Evolutionary conservation across 2,329 filamentous ascomycete genomes (phyloP).

Genomic region (Apiospora pterosperma): DNA sequence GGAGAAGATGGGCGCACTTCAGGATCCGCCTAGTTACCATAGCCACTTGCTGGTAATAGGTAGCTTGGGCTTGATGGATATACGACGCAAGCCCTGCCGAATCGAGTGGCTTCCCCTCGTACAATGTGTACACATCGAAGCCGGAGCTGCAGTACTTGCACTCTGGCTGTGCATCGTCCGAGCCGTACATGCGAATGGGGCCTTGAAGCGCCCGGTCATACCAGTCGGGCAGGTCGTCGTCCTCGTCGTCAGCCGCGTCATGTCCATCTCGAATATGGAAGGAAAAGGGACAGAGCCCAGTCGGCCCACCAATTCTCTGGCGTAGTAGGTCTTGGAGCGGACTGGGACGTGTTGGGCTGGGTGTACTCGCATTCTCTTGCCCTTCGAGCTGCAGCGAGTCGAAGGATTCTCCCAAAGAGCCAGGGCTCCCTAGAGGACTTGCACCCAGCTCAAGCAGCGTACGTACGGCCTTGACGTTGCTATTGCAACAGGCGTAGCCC

Average conservation of each 20-base stretch:
- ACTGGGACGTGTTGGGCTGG: conserved; percentile 6
- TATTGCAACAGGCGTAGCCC: conserved; percentile 12
- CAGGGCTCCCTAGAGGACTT: conserved; percentile 4
- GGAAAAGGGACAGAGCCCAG: not conserved
- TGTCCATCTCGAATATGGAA: not conserved
- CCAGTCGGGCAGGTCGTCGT: not conserved
- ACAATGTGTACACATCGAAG: not conserved
- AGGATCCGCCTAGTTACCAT: not conserved
- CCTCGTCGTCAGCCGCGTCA: not conserved
- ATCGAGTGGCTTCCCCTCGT: not conserved
- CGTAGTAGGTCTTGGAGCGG: conserved; percentile 12
- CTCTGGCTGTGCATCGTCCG: not conserved
- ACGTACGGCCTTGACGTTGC: conserved; percentile 11
- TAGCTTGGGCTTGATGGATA: not conserved
- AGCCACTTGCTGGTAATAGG: not conserved
- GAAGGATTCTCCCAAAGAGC: not conserved
- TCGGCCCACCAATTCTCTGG: conserved; percentile 1
- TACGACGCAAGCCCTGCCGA: not conserved
- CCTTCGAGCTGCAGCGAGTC: not conserved
- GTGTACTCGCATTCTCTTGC: not conserved
- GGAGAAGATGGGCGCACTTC: not conserved
- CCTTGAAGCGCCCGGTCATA: not conserved
- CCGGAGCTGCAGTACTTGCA: not conserved
- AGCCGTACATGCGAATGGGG: not conserved
- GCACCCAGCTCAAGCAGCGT: conserved; percentile 10